Evolutionary conservation across 176 grass and related monocot species (phyloP).

Genomic region (Carex littledalei): DNA sequence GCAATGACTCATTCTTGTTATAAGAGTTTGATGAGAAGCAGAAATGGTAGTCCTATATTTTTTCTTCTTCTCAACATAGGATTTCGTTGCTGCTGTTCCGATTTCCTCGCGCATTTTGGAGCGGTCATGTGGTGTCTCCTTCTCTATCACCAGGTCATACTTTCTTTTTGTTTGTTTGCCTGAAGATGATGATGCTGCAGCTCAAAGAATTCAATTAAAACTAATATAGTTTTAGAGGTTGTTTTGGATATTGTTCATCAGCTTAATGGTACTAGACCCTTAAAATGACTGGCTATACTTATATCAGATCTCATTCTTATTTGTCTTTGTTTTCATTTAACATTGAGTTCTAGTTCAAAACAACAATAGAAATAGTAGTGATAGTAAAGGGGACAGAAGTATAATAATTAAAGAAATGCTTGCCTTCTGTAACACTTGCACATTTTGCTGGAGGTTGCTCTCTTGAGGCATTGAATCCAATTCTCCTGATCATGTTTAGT

Average conservation of each 20-base stretch:
- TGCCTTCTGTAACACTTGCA: not conserved
- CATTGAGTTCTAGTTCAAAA: not conserved
- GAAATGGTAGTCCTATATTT: not conserved
- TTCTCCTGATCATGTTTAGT: not conserved
- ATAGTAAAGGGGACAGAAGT: too few species aligned
- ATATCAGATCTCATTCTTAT: not conserved
- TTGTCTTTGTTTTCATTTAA: not conserved
- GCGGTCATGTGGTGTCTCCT: not conserved
- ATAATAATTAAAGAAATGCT: not conserved
- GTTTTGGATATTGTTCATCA: not conserved
- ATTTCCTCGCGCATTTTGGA: not conserved
- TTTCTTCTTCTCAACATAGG: not conserved
- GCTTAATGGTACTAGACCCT: not conserved
- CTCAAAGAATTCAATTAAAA: conserved; percentile 1
- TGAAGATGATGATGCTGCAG: not conserved
- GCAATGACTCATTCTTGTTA: not conserved
- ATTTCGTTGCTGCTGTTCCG: not conserved
- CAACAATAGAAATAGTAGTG: not conserved
- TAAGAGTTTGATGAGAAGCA: conserved; percentile 4
- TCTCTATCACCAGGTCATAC: not conserved
- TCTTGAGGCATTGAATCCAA: not conserved
- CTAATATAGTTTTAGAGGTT: not conserved
- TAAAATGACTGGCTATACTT: not conserved
- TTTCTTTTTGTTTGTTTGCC: conserved; percentile 10
- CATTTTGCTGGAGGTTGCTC: not conserved